Conservation (phyloP, 352 stramenopile species). For the Phytophthora melonis region DNA sequence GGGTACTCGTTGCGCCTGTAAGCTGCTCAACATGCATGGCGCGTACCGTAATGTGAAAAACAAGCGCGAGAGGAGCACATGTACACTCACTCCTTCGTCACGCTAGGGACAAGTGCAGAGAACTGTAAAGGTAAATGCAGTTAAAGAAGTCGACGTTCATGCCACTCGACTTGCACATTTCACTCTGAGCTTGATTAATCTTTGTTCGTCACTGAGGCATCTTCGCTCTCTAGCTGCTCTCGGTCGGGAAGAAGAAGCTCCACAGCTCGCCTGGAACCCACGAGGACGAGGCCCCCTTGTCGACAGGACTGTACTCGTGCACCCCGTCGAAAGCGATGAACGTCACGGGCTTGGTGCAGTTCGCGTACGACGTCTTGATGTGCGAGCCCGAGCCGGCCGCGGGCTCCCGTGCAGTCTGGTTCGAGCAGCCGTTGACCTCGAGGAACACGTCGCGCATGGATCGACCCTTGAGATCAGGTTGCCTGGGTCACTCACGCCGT, state of each 20-base stretch:
- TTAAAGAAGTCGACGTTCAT: not conserved
- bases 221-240: not conserved
- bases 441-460: constrained; percentile 41
- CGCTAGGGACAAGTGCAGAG: constrained; percentile 19
- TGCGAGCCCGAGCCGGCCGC: constrained; percentile 34
- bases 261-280: constrained; percentile 39
- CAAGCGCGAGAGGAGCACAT: constrained; percentile 1
- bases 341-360: constrained; percentile 40
- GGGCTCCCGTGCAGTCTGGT: constrained; percentile 32
- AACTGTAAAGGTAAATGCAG: constrained; percentile 26
- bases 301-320: constrained; percentile 38
- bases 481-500: constrained; percentile 42
- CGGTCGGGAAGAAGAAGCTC: constrained; percentile 39
- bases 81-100: constrained; percentile 11
- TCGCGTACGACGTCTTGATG: constrained; percentile 48
- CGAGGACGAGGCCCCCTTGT: constrained; percentile 24
- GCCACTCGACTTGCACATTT: too few relatives aligned
- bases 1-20: constrained; percentile 76
- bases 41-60: constrained; percentile 13
- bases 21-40: constrained; percentile 1
- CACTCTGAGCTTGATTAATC: too few relatives aligned
- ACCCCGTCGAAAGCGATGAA: constrained; percentile 46
- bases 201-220: too few relatives aligned
- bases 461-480: constrained; percentile 34
- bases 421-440: constrained; percentile 41